phyloP scores from a whole-genome alignment of 345 rosid species.

The Hevea brasiliensis region DNA sequence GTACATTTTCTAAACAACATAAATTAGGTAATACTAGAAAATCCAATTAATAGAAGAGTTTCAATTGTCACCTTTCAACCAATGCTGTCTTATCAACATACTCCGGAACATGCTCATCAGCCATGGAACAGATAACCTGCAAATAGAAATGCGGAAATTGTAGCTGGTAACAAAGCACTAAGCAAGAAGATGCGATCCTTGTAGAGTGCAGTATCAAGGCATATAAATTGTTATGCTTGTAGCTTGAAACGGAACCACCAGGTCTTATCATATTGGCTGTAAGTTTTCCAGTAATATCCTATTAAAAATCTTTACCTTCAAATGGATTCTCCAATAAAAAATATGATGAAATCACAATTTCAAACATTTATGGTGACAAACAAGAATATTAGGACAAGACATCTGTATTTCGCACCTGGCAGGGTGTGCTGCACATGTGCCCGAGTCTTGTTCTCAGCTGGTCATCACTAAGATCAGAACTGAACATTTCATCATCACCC shows the following conservation, averaged over 20 bases:
- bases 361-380: not conserved
- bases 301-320: not conserved
- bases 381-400: not conserved
- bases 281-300: not conserved
- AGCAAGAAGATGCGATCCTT: not conserved
- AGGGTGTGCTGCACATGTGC: slow-evolving; percentile 85
- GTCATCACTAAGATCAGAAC: slow-evolving; percentile 95
- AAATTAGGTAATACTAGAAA: not conserved
- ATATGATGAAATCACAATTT: not conserved
- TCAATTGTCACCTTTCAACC: slow-evolving; percentile 61
- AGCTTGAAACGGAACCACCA: not conserved
- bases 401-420: slow-evolving; percentile 72
- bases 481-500: slow-evolving; percentile 98
- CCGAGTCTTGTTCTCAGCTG: slow-evolving; percentile 88
- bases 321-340: not conserved
- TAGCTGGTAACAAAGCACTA: not conserved
- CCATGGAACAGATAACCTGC: slow-evolving; percentile 94
- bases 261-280: not conserved
- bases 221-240: not conserved
- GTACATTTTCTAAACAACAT: not conserved
- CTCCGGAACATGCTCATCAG: slow-evolving; percentile 80
- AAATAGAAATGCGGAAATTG: not conserved
- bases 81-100: slow-evolving; percentile 85
- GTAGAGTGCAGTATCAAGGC: not conserved
- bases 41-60: not conserved